A percentile compares a stretch with the other conserved stretches of the same genome.
These are phyloP conservation scores for Cyclanthera cordifolia DNA, from an alignment of 306 rosid species.

Conservation along the genomic window DNA sequence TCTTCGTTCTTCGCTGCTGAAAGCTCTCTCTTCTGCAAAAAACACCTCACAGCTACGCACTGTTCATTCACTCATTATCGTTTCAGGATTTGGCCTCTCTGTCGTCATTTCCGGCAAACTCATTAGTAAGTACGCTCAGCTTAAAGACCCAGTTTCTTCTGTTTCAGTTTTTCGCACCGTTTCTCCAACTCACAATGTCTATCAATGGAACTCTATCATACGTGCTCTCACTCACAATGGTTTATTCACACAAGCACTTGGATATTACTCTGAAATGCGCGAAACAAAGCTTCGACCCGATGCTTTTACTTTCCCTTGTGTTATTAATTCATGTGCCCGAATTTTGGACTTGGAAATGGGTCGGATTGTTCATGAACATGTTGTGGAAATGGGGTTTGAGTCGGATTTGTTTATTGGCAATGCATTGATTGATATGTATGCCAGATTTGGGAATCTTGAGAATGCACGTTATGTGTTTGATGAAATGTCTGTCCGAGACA, in stretches of 20 bases:
- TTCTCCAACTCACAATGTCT: constrained; percentile 17
- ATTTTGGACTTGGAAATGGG: constrained; percentile 18
- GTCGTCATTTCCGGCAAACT: constrained; percentile 25
- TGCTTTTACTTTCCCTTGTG: constrained; percentile 26
- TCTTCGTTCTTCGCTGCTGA: constrained; percentile 10
- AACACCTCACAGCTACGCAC: constrained; percentile 9
- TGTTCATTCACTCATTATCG: constrained; percentile 19
- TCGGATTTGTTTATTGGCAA: constrained; percentile 25
- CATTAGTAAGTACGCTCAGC: constrained; percentile 23
- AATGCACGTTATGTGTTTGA: constrained; percentile 23
- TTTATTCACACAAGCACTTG: constrained; percentile 19
- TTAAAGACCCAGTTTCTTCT: constrained; percentile 22
- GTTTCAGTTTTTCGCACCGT: constrained; percentile 19
- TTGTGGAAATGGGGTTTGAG: constrained; percentile 12
- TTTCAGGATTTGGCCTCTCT: constrained; percentile 14
- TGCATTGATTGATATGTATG: constrained; percentile 25
- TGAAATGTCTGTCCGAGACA: constrained; percentile 22
- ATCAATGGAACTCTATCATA: constrained; percentile 26
- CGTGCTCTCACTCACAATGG: constrained; percentile 23
- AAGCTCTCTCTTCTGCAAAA: constrained; percentile 17
- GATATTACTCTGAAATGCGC: constrained; percentile 21
- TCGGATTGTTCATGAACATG: constrained; percentile 13
- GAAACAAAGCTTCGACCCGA: constrained; percentile 19
- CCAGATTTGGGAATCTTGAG: constrained; percentile 18
- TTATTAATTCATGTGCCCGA: constrained; percentile 27